Conservation (phyloP, 768 basidiomycete species). For the Phaeotremella skinneri region DNA sequence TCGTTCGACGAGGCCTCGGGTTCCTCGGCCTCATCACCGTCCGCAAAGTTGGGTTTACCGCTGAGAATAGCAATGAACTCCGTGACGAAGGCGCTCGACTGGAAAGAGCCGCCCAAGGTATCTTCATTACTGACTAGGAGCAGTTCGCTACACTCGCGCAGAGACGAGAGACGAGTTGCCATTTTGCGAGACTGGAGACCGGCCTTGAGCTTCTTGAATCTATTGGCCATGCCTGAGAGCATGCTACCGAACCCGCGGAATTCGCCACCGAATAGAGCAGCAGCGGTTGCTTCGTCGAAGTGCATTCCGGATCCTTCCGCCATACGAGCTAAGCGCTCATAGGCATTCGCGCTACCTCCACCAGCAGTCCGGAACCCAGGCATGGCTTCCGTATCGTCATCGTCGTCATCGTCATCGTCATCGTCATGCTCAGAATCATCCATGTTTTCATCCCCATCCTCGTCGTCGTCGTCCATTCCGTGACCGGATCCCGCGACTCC, state of each 20-base stretch:
- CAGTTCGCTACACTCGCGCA: slow-evolving; percentile 92
- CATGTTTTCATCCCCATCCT: slow-evolving; percentile 40
- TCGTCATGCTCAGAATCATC: slow-evolving; percentile 45
- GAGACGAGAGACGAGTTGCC: slow-evolving; percentile 66
- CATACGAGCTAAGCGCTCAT: slow-evolving; percentile 31
- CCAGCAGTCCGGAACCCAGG: slow-evolving; percentile 52
- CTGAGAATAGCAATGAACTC: slow-evolving; percentile 89
- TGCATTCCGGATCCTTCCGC: slow-evolving; percentile 32
- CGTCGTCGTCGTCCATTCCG: slow-evolving; percentile 19
- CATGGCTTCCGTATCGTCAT: slow-evolving; percentile 20
- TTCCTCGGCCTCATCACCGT: slow-evolving; percentile 59
- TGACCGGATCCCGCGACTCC: slow-evolving; percentile 12
- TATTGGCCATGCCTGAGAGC: slow-evolving; percentile 81
- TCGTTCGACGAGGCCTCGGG: slow-evolving; percentile 51
- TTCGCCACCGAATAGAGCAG: slow-evolving; percentile 60
- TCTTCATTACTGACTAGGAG: slow-evolving; percentile 97
- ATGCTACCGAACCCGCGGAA: slow-evolving; percentile 64
- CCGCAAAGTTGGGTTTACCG: slow-evolving; percentile 47
- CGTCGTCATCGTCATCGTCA: slow-evolving; percentile 35
- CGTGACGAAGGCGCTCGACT: slow-evolving; percentile 83
- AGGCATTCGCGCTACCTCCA: slow-evolving; percentile 32
- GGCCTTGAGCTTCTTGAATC: slow-evolving; percentile 62
- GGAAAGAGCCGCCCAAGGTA: slow-evolving; percentile 82
- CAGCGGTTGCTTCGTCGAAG: slow-evolving; percentile 48
- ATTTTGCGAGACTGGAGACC: slow-evolving; percentile 68